These are phyloP conservation scores for Aspergillus glaucus DNA, from an alignment of 2,329 filamentous ascomycete genomes.

Conservation along the genomic window DNA sequence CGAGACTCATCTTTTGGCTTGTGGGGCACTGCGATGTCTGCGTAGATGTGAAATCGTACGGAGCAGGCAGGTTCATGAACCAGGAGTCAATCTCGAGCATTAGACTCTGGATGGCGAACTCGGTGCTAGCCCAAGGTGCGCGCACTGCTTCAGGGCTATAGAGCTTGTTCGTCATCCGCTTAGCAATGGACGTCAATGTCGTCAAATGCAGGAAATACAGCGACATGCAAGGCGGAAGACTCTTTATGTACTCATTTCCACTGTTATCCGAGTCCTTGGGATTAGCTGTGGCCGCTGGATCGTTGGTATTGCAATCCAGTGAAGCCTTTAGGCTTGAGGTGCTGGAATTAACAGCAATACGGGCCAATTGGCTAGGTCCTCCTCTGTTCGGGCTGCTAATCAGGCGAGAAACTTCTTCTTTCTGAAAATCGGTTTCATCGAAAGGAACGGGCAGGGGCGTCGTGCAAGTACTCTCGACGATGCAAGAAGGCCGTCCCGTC, in stretches of 20 bases:
- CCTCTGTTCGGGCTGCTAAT: constrained; percentile 20
- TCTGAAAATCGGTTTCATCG: constrained; percentile 36
- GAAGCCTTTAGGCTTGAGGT: constrained; percentile 15
- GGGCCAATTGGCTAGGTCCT: constrained; percentile 15
- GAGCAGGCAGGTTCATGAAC: constrained; percentile 33
- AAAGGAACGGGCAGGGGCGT: constrained; percentile 38
- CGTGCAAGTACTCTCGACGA: constrained; percentile 36
- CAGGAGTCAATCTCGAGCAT: constrained; percentile 34
- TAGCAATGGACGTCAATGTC: constrained; percentile 31
- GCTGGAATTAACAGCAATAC: constrained; percentile 15
- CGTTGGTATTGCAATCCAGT: constrained; percentile 15
- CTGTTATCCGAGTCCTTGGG: constrained; percentile 14
- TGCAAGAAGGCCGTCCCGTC: constrained; percentile 40
- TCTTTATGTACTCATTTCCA: constrained; percentile 30
- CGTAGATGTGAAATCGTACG: constrained; percentile 36
- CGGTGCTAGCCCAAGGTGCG: constrained; percentile 33
- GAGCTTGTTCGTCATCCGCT: constrained; percentile 32
- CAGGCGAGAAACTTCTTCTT: constrained; percentile 21
- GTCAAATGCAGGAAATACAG: constrained; percentile 37
- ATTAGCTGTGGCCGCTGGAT: constrained; percentile 6
- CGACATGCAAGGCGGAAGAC: constrained; percentile 31
- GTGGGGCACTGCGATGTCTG: constrained; percentile 30
- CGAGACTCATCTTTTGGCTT: constrained; percentile 33
- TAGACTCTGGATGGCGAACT: constrained; percentile 33
- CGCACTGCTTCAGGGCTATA: constrained; percentile 33